phyloP scores from a whole-genome alignment of 2,329 filamentous ascomycete species.

The Endothia cerciana region DNA sequence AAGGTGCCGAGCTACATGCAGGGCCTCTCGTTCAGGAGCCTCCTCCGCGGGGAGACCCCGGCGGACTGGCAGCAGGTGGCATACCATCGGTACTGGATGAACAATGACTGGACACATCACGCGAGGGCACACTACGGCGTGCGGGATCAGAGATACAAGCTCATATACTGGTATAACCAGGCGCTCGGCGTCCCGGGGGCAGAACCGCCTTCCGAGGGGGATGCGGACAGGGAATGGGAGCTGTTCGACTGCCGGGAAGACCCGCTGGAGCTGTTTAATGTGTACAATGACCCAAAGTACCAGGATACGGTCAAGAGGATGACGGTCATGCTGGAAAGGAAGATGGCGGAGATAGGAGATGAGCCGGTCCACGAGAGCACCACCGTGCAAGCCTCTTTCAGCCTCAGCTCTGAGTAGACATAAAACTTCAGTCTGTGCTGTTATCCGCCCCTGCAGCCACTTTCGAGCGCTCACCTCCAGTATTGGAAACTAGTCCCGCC shows the following conservation, averaged over 20 bases:
- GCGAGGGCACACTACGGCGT: conserved; percentile 57
- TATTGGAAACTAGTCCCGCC: background rate
- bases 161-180: conserved; percentile 62
- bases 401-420: background rate
- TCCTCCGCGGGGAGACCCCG: conserved; percentile 45
- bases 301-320: conserved; percentile 43
- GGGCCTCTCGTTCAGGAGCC: conserved; percentile 46
- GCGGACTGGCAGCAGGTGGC: conserved; percentile 54
- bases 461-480: background rate
- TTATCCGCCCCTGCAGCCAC: too few relatives aligned
- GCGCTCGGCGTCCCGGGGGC: conserved; percentile 50
- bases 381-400: conserved; percentile 16
- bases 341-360: conserved; percentile 58
- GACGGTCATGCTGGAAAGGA: conserved; percentile 47
- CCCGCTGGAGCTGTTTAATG: conserved; percentile 53
- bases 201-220: conserved; percentile 40
- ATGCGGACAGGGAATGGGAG: conserved; percentile 54
- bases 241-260: conserved; percentile 56
- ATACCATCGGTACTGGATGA: conserved; percentile 62
- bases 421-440: background rate
- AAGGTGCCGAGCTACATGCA: conserved; percentile 55
- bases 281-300: conserved; percentile 45
- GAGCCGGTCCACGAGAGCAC: conserved; percentile 40
- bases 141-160: conserved; percentile 55
- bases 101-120: conserved; percentile 53